Base-by-base conservation (phyloP, 257 asterid species). In the Primulina huaijiensis region DNA sequence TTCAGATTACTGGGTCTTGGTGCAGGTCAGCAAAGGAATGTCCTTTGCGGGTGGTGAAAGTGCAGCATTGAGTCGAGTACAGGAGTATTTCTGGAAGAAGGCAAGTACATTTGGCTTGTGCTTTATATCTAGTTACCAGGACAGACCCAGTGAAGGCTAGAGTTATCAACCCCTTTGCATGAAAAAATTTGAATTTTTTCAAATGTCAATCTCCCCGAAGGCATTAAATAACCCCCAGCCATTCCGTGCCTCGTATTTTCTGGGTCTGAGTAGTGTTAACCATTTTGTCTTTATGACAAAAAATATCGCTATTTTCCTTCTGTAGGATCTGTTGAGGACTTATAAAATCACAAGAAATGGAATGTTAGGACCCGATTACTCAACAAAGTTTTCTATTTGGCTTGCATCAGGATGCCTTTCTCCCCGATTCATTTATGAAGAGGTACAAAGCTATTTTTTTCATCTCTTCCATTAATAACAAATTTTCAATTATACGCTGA, bases 31-130 rank as follows among this genome's bases (percentile, higher is more conserved):
- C 74, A 86, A 82, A 81, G 99, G 99, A 77, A 81, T 93, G 96
- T 73, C 75, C 34, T 93, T 90, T 77, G 71, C 82, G 3, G 99
- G 99, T 11, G 99, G 97, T 76, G 99, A 93, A 81, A 87, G 83
- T 75, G 99, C 92, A 8, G 97, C 96, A 6, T 67, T 93, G 64
- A 83, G 95, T 76, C 79, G 97, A 80, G 85, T 90, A 64, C 80
- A 87, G 9, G 99, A 93, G 76, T 90, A 90, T 81, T 86, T 93
- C 81, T 93, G 99, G 99, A 89, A 85, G 77, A 90, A 93, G 95
- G 99, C 82, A 71, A 71, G 79, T 20, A 14, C 12, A 8, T 23
- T 72, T 58, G 19, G 60, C 52, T 21, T 65, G 34, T 64, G 8
- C 31, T 11, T 10, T 11, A 16, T 38, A 43, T 58, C 17, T 29